Conservation (phyloP, 768 basidiomycete genomes). For the Lactifluus volemus region DNA sequence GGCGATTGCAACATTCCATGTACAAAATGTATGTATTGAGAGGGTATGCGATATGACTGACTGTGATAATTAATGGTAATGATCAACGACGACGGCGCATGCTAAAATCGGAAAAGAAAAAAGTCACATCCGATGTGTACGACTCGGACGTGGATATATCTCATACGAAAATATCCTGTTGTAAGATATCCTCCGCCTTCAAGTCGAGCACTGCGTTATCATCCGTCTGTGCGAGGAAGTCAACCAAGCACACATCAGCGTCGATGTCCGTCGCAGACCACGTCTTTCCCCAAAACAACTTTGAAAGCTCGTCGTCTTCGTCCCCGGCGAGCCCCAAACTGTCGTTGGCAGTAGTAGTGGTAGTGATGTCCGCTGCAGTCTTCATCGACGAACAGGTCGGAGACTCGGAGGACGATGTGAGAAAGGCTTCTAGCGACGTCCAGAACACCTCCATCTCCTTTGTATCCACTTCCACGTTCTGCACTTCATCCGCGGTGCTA, state of each 20-base stretch:
- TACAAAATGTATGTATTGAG: not conserved
- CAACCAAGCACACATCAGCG: not conserved
- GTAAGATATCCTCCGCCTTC: conserved; percentile 10
- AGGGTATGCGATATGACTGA: not conserved
- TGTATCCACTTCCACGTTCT: not conserved
- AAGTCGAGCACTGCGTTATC: not conserved
- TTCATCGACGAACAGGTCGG: not conserved
- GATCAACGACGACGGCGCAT: not conserved
- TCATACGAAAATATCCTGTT: conserved; percentile 7
- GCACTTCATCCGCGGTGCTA: no score
- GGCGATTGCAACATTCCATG: not conserved
- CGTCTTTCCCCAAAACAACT: not conserved
- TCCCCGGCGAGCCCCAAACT: not conserved
- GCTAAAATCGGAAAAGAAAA: not conserved
- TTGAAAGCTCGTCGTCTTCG: not conserved
- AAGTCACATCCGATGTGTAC: no score
- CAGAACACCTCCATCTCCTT: conserved; percentile 12
- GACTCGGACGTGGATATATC: not conserved
- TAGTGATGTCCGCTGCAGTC: not conserved
- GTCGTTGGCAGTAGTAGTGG: not conserved
- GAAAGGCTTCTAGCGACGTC: conserved; percentile 10
- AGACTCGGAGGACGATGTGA: not conserved
- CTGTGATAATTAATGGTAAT: not conserved
- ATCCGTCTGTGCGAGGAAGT: not conserved
- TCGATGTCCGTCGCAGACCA: not conserved